These are phyloP conservation scores for Erythrophleum ivorense DNA, from an alignment of 331 rosid genomes.

Conservation along the genomic window DNA sequence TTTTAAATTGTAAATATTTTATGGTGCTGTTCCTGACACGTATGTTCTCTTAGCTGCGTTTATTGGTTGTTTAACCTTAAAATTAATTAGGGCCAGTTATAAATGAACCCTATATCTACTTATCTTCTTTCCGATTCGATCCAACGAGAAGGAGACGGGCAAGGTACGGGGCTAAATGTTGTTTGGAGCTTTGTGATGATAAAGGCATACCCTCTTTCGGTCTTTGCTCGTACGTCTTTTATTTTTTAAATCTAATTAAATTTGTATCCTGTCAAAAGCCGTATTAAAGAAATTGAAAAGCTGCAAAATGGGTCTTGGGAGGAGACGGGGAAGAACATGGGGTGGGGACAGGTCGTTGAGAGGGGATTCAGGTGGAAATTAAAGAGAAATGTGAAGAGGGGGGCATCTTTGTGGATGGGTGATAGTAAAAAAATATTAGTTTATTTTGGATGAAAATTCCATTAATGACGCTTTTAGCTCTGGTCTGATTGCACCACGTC, in stretches of 20 bases:
- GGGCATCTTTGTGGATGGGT: not conserved
- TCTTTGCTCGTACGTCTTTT: not conserved
- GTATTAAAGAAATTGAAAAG: not conserved
- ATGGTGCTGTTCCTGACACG: not conserved
- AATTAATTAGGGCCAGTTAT: not conserved
- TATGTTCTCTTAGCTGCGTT: not conserved
- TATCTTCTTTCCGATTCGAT: not conserved
- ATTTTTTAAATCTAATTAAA: not conserved
- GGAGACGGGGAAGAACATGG: not conserved
- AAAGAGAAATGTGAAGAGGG: not conserved
- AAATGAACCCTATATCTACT: not conserved
- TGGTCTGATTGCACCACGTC: constrained; percentile 44
- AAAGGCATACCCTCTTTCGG: not conserved
- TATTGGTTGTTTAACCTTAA: not conserved
- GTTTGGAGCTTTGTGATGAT: not conserved
- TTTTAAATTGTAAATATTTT: not conserved
- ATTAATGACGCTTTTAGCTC: not conserved
- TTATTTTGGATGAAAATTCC: constrained; percentile 5
- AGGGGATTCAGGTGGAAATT: not conserved
- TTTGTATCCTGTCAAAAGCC: not conserved
- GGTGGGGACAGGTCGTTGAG: constrained; percentile 36
- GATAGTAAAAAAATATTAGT: not conserved
- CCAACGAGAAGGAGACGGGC: not conserved
- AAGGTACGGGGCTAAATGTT: not conserved
- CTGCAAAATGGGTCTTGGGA: not conserved